Percentiles rank a stretch among this genome's conserved stretches.
Conservation (phyloP, 78 protist genomes). For the Dictyostelium brefeldianum region DNA sequence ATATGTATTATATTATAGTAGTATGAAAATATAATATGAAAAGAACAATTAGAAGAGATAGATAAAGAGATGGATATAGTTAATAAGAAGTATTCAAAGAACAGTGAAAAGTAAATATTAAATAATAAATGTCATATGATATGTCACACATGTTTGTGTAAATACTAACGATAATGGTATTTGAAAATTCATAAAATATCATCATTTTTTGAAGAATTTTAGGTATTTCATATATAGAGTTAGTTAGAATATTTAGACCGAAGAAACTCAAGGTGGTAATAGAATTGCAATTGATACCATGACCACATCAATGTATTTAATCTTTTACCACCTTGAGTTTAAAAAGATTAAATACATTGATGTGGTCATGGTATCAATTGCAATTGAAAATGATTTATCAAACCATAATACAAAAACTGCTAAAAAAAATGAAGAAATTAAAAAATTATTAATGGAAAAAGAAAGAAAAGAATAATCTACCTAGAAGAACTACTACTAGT, state of each 20-base stretch:
- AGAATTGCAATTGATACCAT: background rate
- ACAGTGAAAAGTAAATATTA: too few species aligned
- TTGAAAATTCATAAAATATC: conserved; percentile 33
- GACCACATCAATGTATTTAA: background rate
- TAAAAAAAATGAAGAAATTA: background rate
- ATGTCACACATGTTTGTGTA: too few species aligned
- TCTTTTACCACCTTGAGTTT: too few species aligned
- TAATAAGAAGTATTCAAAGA: too few species aligned
- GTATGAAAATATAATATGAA: too few species aligned
- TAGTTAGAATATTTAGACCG: conserved; percentile 19
- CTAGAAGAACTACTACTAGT: too few species aligned
- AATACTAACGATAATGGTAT: too few species aligned
- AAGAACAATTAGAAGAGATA: too few species aligned
- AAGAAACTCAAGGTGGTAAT: conserved; percentile 9
- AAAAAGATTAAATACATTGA: background rate
- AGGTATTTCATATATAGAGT: background rate
- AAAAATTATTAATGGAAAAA: background rate
- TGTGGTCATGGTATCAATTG: background rate
- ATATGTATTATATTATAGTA: too few species aligned
- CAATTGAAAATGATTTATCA: background rate
- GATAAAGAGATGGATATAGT: too few species aligned
- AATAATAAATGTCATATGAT: too few species aligned
- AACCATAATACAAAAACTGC: background rate
- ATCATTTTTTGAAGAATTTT: background rate
- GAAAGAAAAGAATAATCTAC: background rate